phyloP scores from a whole-genome alignment of 2,329 filamentous ascomycete genomes.

The Fusarium buharicum region DNA sequence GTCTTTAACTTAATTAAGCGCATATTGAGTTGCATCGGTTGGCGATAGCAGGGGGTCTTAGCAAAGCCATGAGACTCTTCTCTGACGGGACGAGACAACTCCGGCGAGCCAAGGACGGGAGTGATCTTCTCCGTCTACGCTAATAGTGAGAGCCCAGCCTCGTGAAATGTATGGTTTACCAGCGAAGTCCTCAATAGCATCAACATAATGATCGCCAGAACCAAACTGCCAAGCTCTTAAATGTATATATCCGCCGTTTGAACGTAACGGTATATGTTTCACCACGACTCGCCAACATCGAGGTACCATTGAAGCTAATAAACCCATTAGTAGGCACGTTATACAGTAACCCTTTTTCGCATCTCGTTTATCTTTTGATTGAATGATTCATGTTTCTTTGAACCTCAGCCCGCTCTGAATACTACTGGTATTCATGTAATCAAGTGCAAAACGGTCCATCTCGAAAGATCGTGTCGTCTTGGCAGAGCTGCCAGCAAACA shows the following conservation, averaged over 20 bases:
- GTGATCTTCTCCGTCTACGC: conserved; percentile 22
- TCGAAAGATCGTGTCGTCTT: not conserved
- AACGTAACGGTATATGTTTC: conserved; percentile 25
- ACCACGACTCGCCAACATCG: conserved; percentile 22
- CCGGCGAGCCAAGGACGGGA: conserved; percentile 37
- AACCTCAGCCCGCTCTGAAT: not conserved
- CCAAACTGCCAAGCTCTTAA: conserved; percentile 19
- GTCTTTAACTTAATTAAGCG: conserved; percentile 16
- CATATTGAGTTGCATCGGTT: conserved; percentile 22
- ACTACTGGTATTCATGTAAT: not conserved
- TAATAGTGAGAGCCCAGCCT: not conserved
- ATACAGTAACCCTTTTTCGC: not conserved
- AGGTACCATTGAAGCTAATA: conserved; percentile 19
- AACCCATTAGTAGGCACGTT: not conserved
- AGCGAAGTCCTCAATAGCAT: not conserved
- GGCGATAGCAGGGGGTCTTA: conserved; percentile 7
- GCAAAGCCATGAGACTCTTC: conserved; percentile 30
- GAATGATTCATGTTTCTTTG: not conserved
- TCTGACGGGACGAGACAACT: conserved; percentile 29
- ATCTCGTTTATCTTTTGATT: not conserved
- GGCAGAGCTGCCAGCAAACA: too few species aligned
- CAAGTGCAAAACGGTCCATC: not conserved
- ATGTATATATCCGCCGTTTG: conserved; percentile 18
- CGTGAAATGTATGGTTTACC: conserved; percentile 1
- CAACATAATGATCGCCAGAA: not conserved